Evolutionary conservation across 192 early-diverging fungal genomes (phyloP), one percentile per base, ranked within the genome.

Genomic region (Coemansia interrupta): DNA sequence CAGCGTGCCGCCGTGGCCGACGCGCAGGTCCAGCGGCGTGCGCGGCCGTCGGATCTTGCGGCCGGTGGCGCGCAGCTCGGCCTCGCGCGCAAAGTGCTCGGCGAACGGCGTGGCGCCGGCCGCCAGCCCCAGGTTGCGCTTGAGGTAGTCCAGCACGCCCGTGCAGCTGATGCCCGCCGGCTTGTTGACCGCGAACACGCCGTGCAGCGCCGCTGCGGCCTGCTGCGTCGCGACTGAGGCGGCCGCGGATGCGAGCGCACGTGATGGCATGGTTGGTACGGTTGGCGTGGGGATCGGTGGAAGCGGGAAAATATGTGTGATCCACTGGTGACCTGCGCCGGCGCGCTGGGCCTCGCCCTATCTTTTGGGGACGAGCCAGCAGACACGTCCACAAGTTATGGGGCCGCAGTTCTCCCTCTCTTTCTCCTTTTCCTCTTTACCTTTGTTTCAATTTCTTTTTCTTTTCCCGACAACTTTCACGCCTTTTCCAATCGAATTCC

Each of bases 121-220:
- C 12, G 39, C 56, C 9, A 24, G 58, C 1, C 65, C 66, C 7
- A 57, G 47, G 62, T 78, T 78, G 29, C 68, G 59, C 43, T 78
- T 78, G 45, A 78, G 42, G 56, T 72, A 78, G 44, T 72, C 70
- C 3, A 78, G 55, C 10, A 78, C 38, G 1, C 70, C 75, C 0
- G 68, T 45, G 48, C 75, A 61, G 70, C 70, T 78, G 53, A 78
- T 78, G 9, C 75, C 75, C 3, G 75, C 62, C 4, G 75, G 75
- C 24, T 78, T 78, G 62, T 78, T 72, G 4, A 78, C 61, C 10
- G 75, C 70, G 18, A 78, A 68, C 32, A 78, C 22, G 15, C 75
- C 75, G 50, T 60, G 32, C 4, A 66, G 56, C 32, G 3, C 5
- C 32, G 32, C 32, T 8, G 32, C 32, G 5, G 32, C 32, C 3